Conservation (phyloP, 345 rosid genomes). For the Lenwebbia sp. region DNA sequence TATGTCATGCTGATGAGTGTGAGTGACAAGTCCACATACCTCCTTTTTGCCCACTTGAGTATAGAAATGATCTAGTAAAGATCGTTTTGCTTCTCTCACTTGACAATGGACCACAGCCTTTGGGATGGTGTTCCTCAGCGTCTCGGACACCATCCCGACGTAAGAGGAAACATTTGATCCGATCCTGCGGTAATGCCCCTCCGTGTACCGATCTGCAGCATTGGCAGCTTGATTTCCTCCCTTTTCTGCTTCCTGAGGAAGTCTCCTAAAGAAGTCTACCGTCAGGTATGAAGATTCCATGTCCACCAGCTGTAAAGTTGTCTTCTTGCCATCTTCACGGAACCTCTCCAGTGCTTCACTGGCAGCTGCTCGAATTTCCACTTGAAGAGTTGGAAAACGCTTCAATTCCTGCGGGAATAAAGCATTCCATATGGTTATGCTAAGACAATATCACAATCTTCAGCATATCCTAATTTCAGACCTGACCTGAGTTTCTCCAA, state of each 20-base stretch:
- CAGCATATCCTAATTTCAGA: neutral
- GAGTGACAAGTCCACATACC: constrained; percentile 15
- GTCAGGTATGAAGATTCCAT: constrained; percentile 72
- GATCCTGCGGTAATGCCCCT: constrained; percentile 46
- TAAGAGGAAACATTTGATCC: constrained; percentile 50
- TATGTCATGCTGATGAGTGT: neutral
- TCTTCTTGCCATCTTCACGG: constrained; percentile 47
- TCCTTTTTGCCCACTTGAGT: constrained; percentile 37
- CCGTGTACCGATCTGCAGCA: constrained; percentile 27
- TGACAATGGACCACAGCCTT: constrained; percentile 66
- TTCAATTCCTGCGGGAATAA: constrained; percentile 38
- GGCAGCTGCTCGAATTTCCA: constrained; percentile 38
- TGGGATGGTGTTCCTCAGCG: constrained; percentile 43
- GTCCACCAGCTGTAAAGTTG: constrained; percentile 44
- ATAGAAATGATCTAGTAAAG: constrained; percentile 41
- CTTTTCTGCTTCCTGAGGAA: constrained; percentile 41
- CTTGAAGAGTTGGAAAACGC: constrained; percentile 58
- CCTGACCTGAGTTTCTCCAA: constrained; percentile 51
- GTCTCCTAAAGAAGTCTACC: constrained; percentile 53
- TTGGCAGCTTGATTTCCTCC: constrained; percentile 27
- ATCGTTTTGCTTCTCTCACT: constrained; percentile 46
- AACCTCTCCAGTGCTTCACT: constrained; percentile 42
- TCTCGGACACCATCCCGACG: constrained; percentile 44
- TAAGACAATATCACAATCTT: neutral
- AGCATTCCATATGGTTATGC: neutral